Base-by-base conservation (phyloP, 306 rosid species). In the Lithocarpus polystachyus region DNA sequence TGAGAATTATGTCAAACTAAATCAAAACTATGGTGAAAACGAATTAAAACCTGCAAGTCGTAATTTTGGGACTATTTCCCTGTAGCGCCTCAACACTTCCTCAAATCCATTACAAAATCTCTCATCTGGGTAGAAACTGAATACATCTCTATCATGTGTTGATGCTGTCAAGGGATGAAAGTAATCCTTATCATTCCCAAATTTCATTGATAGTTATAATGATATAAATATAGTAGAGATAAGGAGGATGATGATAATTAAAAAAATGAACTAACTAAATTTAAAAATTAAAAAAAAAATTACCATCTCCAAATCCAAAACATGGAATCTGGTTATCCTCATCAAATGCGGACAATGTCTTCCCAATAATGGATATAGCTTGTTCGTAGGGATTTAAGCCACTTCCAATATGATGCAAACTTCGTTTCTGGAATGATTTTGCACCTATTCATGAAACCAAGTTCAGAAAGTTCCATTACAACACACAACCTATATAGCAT, bases 221-320 rank as follows among this genome's bases (percentile, higher is more conserved):
- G 20, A 62, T 12, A 60, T 40, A 64, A 33, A 7, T 10, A 20
- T 10, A 57, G 24, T 57, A 26, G 17, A n/a, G 24, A 57, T 6
- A 67, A 33, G 20, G 37, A 19, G 5, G 31, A 68, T 0, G 19
- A 33, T 35, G 19, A 59, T 18, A 29, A 9, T 14, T 48, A 13
- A 56, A 73, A 24, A 40, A 24, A 70, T 22, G n/a, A 83, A 26
- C 35, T 60, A 56, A 67, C 40, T 68, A 64, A 61, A 31, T 35
- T 35, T 9, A 4, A 31, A 31, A 31, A 40, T n/a, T n/a, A 35
- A 56, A 74, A 12, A 12, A 86, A 61, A 2, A 71, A 45, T 11
- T 91, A 90, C 98, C 98, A 84, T 94, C 98, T 40, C 98, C 98
- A 84, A 94, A 94, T 77, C 98, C 98, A 79, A 83, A 92, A 87